phyloP scores from a whole-genome alignment of 192 early-diverging fungal species.

The Entomortierella lignicola region DNA sequence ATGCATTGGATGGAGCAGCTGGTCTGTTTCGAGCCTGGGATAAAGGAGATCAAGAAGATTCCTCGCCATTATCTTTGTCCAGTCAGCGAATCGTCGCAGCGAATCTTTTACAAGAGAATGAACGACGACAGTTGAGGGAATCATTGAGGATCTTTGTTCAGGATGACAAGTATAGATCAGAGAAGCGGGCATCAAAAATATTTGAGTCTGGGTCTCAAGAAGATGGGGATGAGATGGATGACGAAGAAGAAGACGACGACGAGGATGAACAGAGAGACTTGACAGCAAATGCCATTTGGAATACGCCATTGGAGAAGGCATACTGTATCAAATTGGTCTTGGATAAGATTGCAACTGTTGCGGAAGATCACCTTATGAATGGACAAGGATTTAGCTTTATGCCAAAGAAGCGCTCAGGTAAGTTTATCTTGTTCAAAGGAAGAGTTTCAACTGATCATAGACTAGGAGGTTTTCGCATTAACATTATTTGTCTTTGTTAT shows the following conservation, averaged over 20 bases:
- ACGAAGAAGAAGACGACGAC: conserved; percentile 9
- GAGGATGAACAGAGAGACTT: conserved; percentile 26
- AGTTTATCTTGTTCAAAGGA: no score
- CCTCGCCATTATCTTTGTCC: not conserved
- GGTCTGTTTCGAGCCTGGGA: conserved; percentile 46
- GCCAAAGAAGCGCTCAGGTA: conserved; percentile 38
- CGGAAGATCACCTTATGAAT: conserved; percentile 53
- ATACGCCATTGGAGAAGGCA: conserved; percentile 64
- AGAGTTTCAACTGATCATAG: no score
- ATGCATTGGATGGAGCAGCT: conserved; percentile 42
- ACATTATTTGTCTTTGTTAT: no score
- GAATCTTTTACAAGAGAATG: conserved; percentile 19
- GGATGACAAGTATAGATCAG: conserved; percentile 26
- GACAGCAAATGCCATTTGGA: conserved; percentile 22
- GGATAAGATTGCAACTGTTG: conserved; percentile 56
- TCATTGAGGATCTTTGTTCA: conserved; percentile 36
- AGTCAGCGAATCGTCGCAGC: not conserved
- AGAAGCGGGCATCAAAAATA: not conserved
- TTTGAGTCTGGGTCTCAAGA: not conserved
- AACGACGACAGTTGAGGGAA: conserved; percentile 41
- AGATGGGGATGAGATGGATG: not conserved
- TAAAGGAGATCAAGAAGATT: conserved; percentile 5
- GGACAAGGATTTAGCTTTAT: conserved; percentile 34
- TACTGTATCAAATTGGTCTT: conserved; percentile 57
- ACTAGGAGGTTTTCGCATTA: no score